Conservation (phyloP, 2,329 filamentous ascomycete genomes). For the Biscogniauxia marginata region DNA sequence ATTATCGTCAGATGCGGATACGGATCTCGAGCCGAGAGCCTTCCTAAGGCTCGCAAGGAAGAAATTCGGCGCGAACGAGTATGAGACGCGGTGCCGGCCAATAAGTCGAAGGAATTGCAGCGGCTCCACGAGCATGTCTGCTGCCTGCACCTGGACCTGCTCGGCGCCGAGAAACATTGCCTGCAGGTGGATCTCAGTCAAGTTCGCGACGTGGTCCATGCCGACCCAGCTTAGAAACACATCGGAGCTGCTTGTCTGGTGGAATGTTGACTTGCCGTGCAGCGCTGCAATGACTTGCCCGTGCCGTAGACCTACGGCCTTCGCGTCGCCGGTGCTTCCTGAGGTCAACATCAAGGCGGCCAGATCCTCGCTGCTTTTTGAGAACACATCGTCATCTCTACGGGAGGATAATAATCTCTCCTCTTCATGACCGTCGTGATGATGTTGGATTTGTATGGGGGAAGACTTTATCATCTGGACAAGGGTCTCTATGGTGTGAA, state of each 20-base stretch:
- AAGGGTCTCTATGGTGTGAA: no score
- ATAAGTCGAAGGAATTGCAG: constrained; percentile 38
- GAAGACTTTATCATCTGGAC: no score
- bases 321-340: constrained; percentile 49
- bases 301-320: constrained; percentile 46
- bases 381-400: no score
- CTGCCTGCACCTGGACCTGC: constrained; percentile 45
- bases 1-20: no score
- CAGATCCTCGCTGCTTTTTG: background rate
- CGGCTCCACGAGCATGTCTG: constrained; percentile 40
- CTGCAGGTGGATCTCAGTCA: constrained; percentile 52
- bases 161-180: constrained; percentile 40
- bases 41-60: constrained; percentile 33
- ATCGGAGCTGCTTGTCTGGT: constrained; percentile 27
- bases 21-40: background rate
- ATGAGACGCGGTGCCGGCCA: constrained; percentile 39
- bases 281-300: constrained; percentile 41
- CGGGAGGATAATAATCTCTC: no score
- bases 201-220: constrained; percentile 52
- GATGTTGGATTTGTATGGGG: no score
- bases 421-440: no score
- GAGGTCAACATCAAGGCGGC: constrained; percentile 47
- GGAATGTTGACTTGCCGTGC: constrained; percentile 36
- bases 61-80: constrained; percentile 45
- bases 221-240: constrained; percentile 48